phyloP scores from a whole-genome alignment of 768 basidiomycete genomes.

The Mycena floridula region DNA sequence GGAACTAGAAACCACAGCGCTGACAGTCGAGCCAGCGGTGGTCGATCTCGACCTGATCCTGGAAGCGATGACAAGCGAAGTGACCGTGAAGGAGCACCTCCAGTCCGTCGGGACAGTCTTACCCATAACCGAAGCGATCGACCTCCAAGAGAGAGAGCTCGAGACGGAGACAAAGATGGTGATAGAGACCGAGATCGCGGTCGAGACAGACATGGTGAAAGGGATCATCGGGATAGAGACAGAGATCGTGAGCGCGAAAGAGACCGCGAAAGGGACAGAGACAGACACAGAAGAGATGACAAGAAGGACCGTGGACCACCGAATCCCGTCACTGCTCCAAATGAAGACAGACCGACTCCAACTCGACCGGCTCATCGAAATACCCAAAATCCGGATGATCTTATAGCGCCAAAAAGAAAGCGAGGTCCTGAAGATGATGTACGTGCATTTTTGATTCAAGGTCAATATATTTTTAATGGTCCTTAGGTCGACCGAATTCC shows the following conservation, averaged over 20 bases:
- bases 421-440: constrained; percentile 72
- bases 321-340: constrained; percentile 20
- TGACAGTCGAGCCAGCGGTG: constrained; percentile 70
- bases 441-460: constrained; percentile 17
- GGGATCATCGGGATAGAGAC: constrained; percentile 26
- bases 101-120: constrained; percentile 42
- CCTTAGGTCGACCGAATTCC: constrained; percentile 62
- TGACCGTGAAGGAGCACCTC: constrained; percentile 43
- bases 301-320: constrained; percentile 27
- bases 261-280: constrained; percentile 40
- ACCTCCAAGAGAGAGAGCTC: constrained; percentile 35
- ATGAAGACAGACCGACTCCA: constrained; percentile 52
- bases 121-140: constrained; percentile 49
- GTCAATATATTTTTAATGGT: not conserved
- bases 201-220: constrained; percentile 36
- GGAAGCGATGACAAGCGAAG: constrained; percentile 44
- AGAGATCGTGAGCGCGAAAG: constrained; percentile 40
- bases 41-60: constrained; percentile 51
- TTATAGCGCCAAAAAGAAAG: constrained; percentile 60
- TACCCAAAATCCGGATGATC: constrained; percentile 48
- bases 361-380: constrained; percentile 59
- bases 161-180: constrained; percentile 19
- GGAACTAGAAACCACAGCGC: constrained; percentile 65
- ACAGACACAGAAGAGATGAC: constrained; percentile 13
- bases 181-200: constrained; percentile 41